These are phyloP conservation scores for Barnettozyma californica DNA, from an alignment of 805 yeast genomes.

Conservation along the genomic window DNA sequence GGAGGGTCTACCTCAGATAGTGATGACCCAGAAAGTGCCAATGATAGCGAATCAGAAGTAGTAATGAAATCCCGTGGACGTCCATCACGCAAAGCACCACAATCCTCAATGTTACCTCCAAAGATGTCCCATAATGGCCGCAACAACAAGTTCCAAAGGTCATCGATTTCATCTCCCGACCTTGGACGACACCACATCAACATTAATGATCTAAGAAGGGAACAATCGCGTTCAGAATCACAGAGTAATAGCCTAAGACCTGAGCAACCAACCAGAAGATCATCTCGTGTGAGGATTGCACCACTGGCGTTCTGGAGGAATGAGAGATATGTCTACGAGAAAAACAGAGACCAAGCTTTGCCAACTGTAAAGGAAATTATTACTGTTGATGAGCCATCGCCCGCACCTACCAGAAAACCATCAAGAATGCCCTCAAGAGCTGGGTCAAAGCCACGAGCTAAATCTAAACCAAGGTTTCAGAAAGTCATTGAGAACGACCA, in stretches of 20 bases:
- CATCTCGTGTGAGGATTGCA: slow-evolving; percentile 58
- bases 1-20: neutral
- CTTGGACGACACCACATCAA: slow-evolving; percentile 7
- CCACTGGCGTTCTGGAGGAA: slow-evolving; percentile 85
- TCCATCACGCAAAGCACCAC: neutral
- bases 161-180: neutral
- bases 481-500: neutral
- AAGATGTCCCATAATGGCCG: slow-evolving; percentile 2
- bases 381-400: slow-evolving; percentile 29
- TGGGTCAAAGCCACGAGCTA: slow-evolving; percentile 3
- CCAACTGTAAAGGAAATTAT: slow-evolving; percentile 56
- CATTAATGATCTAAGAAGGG: slow-evolving; percentile 3
- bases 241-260: neutral
- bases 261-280: slow-evolving; percentile 45
- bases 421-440: slow-evolving; percentile 13
- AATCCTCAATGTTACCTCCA: neutral
- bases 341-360: slow-evolving; percentile 34
- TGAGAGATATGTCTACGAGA: slow-evolving; percentile 62
- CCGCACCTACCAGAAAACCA: slow-evolving; percentile 13
- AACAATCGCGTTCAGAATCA: slow-evolving; percentile 11
- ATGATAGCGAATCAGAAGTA: neutral
- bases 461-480: neutral
- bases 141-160: slow-evolving; percentile 6
- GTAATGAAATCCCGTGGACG: neutral
- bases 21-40: neutral